Base-by-base conservation (phyloP, 2,329 filamentous ascomycete species). In the Microsporum canis region DNA sequence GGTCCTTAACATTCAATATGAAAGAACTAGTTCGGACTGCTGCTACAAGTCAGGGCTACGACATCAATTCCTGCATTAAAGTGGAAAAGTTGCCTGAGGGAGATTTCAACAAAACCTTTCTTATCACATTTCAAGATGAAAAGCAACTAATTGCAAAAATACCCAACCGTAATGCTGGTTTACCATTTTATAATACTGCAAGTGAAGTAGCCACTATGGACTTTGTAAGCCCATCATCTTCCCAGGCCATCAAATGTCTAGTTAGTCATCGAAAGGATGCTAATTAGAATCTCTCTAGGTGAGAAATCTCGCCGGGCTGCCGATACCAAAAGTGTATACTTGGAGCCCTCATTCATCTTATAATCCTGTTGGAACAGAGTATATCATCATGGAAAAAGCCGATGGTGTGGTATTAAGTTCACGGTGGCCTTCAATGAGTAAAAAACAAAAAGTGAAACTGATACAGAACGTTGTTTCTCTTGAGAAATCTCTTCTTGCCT, bases 331-430 rank as follows among this genome's bases (percentile, higher is more conserved):
- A 45, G 59, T 71, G 4, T 67, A 66, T 63, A 64, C 59, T 1
- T 70, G 39, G 39, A 43, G 63, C 58, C 68, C 64, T 17, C 65
- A 66, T 7, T 62, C 63, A 17, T 36, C 33, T 5, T 65, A 70
- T n/a, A 77, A 76, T 60, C 36, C 69, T 45, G 74, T 72, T 38
- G 73, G 73, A 1, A 71, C 71, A 51, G 73, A 76, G 65, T 77
- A 73, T 47, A 70, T 77, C 23, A 70, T 77, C 31, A 73, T 75
- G 68, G 74, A 73, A 61, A 69, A 71, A 47, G 64, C n/a, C n/a
- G n/a, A n/a, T n/a, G n/a, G n/a, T n/a, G n/a, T n/a, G n/a, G n/a
- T n/a, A n/a, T n/a, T n/a, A n/a, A n/a, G n/a, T n/a, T n/a, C n/a
- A n/a, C n/a, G n/a, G n/a, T 76, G 72, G 74, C 67, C 64, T 31